Evolutionary conservation across 495 filamentous ascomycete species (phyloP), one percentile per base, ranked within the genome.

Genomic region (Glonium stellatum): DNA sequence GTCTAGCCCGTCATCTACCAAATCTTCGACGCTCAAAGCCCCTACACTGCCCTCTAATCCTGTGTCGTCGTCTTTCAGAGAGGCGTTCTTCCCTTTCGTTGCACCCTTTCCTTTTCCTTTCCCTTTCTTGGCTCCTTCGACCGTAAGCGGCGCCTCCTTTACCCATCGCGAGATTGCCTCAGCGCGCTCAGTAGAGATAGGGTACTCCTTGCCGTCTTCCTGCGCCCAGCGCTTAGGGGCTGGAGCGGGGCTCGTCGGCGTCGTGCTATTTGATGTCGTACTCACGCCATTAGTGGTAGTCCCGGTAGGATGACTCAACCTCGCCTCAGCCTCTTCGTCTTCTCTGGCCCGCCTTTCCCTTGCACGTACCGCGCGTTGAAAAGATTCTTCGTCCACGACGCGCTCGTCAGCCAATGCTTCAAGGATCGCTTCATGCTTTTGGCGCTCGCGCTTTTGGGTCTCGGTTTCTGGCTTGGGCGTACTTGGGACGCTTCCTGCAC

Each of bases 141-240:
- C 56, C 9, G 54, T 58, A 21, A 69, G 36, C 54, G 83, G 83
- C n/a, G 80, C 84, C 58, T 87, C 84, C 27, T 73, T 75, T 49
- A 91, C 80, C 87, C 87, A 91, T 23, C 82, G 74, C 4, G 83
- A 80, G 51, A 91, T 77, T 36, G 80, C 80, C 44, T 80, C 77
- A 0, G 87, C 87, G 39, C 87, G 77, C 55, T 88, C 86, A 6
- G 84, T 87, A 4, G 78, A 76, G 62, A 88, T 82, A 0, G 83
- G 81, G 68, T 87, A 87, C 60, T 89, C 86, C 67, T 79, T 81
- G 4, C 79, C 82, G 59, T 84, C 82, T 42, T 83, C 82, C 53
- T 82, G 78, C 11, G 83, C 81, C 84, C 85, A 85, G 5, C 83
- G 69, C 60, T 85, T 84, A 11, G 79, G 79, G 49, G 60, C n/a